Evolutionary conservation across 2,329 filamentous ascomycete species (phyloP), one percentile per base, ranked within the genome.

Genomic region (Chaetomium globosum): DNA sequence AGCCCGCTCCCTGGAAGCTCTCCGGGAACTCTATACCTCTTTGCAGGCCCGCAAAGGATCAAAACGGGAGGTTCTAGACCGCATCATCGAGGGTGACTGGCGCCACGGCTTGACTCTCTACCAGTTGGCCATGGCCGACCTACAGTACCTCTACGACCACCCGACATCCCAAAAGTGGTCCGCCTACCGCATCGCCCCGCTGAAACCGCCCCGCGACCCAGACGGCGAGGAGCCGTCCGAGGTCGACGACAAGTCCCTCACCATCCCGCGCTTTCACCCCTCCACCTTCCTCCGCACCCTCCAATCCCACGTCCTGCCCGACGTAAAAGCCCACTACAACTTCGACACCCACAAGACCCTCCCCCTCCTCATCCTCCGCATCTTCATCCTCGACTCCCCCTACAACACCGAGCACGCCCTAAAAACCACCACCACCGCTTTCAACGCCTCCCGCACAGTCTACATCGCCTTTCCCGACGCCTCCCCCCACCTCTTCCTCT

Each of bases 241-340:
- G 65, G 71, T 80, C 16, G 81, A 86, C 72, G 76, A 77, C 56
- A 75, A 78, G 68, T 80, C 81, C 7, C 75, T 87, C 36, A 73
- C 75, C 3, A 78, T 89, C 57, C 91, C 92, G 12, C 87, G 89
- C 19, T 91, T 95, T 72, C 91, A 96, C 72, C 89, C 91, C 0
- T 87, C 90, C 4, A 91, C 89, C 0, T 96, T 96, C 75, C 80
- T 96, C 46, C 85, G 86, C 69, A 89, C 89, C 69, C 84, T 97
- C 2, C 89, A 93, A 70, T 81, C 82, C 49, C 88, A 93, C 73
- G 84, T 93, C 21, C 81, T 91, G 1, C 90, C 92, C 1, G 84
- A 95, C 65, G 85, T 93, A 71, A 96, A 95, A 76, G 90, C 90
- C 5, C 91, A 96, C 76, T 95, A 92, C 75, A 89, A 91, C 71